phyloP scores from a whole-genome alignment of 73 alveolate species.

The Paramecium sonneborni region DNA sequence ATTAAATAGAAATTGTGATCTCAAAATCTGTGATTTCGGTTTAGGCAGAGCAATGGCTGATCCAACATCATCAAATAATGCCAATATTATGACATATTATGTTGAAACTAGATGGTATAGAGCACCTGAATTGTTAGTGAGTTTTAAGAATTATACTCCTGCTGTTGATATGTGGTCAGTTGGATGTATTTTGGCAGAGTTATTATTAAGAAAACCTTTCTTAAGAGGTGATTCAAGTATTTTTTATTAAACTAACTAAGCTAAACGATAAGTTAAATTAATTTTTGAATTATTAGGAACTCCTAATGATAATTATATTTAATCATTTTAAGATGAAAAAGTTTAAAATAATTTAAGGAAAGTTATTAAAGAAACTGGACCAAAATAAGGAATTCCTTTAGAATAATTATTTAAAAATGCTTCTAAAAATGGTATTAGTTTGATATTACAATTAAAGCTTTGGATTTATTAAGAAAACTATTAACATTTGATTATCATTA shows the following conservation, averaged over 20 bases:
- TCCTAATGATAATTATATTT: constrained; percentile 68
- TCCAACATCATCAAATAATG: constrained; percentile 53
- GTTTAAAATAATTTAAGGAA: constrained; percentile 57
- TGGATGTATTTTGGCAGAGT: constrained; percentile 85
- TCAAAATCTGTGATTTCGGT: constrained; percentile 69
- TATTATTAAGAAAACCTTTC: constrained; percentile 73
- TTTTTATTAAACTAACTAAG: background rate
- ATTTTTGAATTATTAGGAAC: constrained; percentile 75
- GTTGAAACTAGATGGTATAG: constrained; percentile 90
- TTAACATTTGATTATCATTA: constrained; percentile 76
- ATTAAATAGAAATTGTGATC: constrained; percentile 60
- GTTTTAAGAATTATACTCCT: constrained; percentile 64
- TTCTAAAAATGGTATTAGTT: constrained; percentile 40
- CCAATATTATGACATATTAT: constrained; percentile 77
- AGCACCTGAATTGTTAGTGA: constrained; percentile 85
- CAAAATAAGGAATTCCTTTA: constrained; percentile 59
- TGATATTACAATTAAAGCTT: background rate
- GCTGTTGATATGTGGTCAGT: constrained; percentile 88
- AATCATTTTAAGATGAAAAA: constrained; percentile 51
- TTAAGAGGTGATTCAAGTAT: constrained; percentile 71
- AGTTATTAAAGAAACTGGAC: constrained; percentile 50
- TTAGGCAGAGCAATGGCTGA: constrained; percentile 65
- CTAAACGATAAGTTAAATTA: constrained; percentile 69
- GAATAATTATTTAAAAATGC: constrained; percentile 57
- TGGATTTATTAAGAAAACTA: constrained; percentile 34